A percentile compares a stretch with the other conserved stretches of the same genome.
Conservation (phyloP, 805 yeast genomes). For the Kuraishia floccosa region DNA sequence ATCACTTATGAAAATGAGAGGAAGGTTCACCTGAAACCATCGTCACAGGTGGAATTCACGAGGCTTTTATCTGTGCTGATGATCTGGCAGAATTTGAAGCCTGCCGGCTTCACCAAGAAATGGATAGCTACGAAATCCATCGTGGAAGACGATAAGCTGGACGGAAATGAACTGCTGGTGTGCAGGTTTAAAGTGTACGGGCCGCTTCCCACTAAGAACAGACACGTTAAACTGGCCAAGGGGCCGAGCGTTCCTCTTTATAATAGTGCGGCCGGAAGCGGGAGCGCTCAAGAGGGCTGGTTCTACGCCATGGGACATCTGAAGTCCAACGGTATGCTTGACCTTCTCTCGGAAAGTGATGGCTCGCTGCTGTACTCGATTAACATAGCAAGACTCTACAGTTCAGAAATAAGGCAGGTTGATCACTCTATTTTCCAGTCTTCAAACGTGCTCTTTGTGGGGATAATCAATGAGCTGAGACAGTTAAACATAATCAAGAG, state of each 20-base stretch:
- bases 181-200: constrained; percentile 60
- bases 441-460: constrained; percentile 48
- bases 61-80: constrained; percentile 26
- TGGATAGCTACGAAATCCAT: constrained; percentile 28
- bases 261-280: constrained; percentile 7
- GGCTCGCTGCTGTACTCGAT: constrained; percentile 50
- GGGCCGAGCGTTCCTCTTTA: constrained; percentile 11
- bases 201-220: constrained; percentile 32
- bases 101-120: constrained; percentile 33
- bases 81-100: constrained; percentile 39
- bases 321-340: constrained; percentile 50
- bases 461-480: constrained; percentile 43
- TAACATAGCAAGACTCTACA: constrained; percentile 36
- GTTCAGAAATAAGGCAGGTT: constrained; percentile 52
- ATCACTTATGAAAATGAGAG: constrained; percentile 25
- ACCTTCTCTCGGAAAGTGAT: constrained; percentile 51
- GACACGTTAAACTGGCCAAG: constrained; percentile 18
- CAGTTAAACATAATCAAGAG: constrained; percentile 22
- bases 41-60: constrained; percentile 24
- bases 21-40: constrained; percentile 17
- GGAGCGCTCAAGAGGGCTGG: constrained; percentile 43
- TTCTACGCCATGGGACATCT: constrained; percentile 62
- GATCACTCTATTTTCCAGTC: constrained; percentile 53
- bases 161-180: constrained; percentile 32
- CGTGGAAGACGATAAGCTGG: constrained; percentile 8